Percentiles rank a stretch among this genome's conserved stretches.
Conservation (phyloP, 164 flowering plant species). For the Vitis rotundifolia region DNA sequence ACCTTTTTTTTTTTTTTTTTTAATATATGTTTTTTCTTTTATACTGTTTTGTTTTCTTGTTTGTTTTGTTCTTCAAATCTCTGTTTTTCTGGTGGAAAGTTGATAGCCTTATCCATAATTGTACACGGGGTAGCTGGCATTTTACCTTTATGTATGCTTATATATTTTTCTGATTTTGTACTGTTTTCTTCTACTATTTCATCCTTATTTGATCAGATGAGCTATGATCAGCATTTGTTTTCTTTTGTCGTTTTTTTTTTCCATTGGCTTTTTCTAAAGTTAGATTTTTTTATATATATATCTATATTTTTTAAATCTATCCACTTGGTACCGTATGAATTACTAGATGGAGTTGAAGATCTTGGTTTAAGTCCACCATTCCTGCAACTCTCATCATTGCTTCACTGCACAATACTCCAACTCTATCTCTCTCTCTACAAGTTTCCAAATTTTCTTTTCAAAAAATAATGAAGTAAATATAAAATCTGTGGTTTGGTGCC, state of each 20-base stretch:
- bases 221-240: background rate
- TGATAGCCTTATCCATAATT: slow-evolving; percentile 20
- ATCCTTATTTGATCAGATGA: slow-evolving; percentile 1
- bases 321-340: slow-evolving; percentile 6
- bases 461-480: too few species aligned
- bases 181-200: slow-evolving; percentile 8
- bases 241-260: slow-evolving; percentile 14
- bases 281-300: background rate
- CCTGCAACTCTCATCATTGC: slow-evolving; percentile 62
- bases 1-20: background rate
- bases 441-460: slow-evolving; percentile 16
- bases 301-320: background rate
- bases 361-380: slow-evolving; percentile 22
- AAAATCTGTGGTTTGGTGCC: slow-evolving; percentile 15
- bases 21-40: background rate
- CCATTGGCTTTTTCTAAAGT: slow-evolving; percentile 22
- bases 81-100: slow-evolving; percentile 11
- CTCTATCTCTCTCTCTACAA: slow-evolving; percentile 13
- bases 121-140: slow-evolving; percentile 1
- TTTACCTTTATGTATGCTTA: background rate
- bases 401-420: slow-evolving; percentile 42
- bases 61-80: slow-evolving; percentile 1
- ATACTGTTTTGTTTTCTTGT: background rate
- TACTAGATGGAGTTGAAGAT: slow-evolving; percentile 21
- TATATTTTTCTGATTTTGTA: background rate